Percentiles rank a stretch among this genome's conserved stretches.
Conservation (phyloP, 768 basidiomycete species). For the Amanita rubescens region DNA sequence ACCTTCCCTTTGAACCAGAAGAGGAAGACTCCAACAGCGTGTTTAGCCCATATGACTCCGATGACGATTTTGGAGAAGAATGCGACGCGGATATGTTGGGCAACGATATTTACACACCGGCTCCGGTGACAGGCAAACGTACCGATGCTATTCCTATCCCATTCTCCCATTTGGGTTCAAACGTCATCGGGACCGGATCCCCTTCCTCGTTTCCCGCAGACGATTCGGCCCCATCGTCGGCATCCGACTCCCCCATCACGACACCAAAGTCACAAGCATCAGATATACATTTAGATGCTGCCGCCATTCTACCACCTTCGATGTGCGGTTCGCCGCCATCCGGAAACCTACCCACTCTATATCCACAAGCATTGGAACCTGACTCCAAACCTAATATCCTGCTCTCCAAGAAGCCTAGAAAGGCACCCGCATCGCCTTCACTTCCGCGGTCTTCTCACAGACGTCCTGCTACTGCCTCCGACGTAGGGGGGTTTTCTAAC, state of each 20-base stretch:
- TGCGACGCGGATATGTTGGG: background rate
- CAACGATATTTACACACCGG: background rate
- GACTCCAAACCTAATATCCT: background rate
- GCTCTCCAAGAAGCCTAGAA: background rate
- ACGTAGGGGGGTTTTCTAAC: background rate
- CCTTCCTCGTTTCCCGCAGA: background rate
- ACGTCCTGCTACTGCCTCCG: conserved; percentile 1
- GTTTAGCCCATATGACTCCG: conserved; percentile 2
- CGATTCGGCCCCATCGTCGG: conserved; percentile 16
- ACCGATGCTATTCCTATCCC: conserved; percentile 2
- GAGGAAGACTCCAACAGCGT: conserved; percentile 4
- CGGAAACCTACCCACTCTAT: background rate
- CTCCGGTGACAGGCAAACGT: background rate
- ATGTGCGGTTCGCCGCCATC: background rate
- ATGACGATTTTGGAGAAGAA: background rate
- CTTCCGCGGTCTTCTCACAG: background rate
- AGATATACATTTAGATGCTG: background rate
- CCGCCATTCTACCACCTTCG: background rate
- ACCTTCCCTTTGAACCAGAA: background rate
- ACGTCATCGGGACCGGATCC: background rate
- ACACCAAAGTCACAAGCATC: conserved; percentile 7
- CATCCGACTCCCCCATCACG: conserved; percentile 12
- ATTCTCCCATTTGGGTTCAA: background rate
- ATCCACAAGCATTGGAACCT: background rate
- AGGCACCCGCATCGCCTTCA: background rate